A percentile compares a stretch with the other conserved stretches of the same genome.
Conservation (phyloP, 2,329 filamentous ascomycete genomes). For the Orbilia quercus region DNA sequence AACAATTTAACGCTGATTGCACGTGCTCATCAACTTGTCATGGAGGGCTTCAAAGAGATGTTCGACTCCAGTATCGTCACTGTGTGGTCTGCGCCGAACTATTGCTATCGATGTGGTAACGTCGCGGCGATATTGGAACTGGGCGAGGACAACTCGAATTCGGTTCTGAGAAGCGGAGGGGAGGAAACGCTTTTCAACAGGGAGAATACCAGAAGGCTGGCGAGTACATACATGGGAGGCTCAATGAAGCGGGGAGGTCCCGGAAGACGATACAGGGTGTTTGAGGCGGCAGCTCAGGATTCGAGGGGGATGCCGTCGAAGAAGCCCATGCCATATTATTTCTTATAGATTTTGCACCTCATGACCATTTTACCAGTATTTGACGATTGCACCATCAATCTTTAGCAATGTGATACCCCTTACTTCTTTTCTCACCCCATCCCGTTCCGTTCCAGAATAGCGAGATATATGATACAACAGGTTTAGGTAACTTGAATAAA, state of each 20-base stretch:
- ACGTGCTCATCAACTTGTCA: conserved; percentile 94
- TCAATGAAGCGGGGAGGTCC: conserved; percentile 72
- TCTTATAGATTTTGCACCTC: conserved; percentile 67
- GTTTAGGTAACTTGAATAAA: conserved; percentile 5
- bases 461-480: conserved; percentile 22
- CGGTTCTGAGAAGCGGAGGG: conserved; percentile 77
- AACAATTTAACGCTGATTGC: conserved; percentile 94
- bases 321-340: conserved; percentile 97
- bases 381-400: conserved; percentile 19
- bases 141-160: conserved; percentile 79
- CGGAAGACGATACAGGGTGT: conserved; percentile 90
- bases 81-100: conserved; percentile 98
- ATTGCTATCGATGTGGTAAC: conserved; percentile 95
- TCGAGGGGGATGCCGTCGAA: conserved; percentile 97
- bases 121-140: conserved; percentile 95
- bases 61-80: conserved; percentile 96
- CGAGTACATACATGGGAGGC: conserved; percentile 64
- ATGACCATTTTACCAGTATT: conserved; percentile 20
- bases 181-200: conserved; percentile 72
- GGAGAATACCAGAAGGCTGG: conserved; percentile 62
- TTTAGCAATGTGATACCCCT: conserved; percentile 53
- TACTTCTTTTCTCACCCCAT: conserved; percentile 1
- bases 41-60: conserved; percentile 99
- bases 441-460: not conserved
- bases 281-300: conserved; percentile 96